phyloP scores from a whole-genome alignment of 2,329 filamentous ascomycete genomes.

The Fusarium kyushuense region DNA sequence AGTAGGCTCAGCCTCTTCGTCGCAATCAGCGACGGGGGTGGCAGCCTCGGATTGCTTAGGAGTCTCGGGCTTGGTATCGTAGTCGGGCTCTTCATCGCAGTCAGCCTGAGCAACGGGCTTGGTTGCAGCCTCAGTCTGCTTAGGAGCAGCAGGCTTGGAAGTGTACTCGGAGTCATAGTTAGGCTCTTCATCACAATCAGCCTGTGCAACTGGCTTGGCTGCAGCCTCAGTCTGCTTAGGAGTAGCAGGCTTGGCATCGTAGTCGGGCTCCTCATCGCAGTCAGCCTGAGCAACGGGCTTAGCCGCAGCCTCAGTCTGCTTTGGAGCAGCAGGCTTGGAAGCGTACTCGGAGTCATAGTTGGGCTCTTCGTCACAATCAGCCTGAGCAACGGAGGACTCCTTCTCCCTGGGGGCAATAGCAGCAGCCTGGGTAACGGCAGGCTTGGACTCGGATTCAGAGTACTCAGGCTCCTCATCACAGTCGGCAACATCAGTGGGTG shows the following conservation, averaged over 20 bases:
- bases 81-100: not conserved
- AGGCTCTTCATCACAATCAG: not conserved
- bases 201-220: too few species aligned
- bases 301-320: too few species aligned
- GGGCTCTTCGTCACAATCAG: not conserved
- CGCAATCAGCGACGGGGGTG: not conserved
- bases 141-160: not conserved
- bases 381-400: too few species aligned
- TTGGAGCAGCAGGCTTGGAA: not conserved
- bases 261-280: not conserved
- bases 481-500: not conserved
- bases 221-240: not conserved
- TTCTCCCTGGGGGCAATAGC: too few species aligned
- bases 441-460: not conserved
- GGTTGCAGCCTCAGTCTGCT: too few species aligned
- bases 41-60: not conserved
- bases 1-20: not conserved
- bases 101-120: not conserved
- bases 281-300: not conserved
- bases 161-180: not conserved
- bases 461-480: not conserved
- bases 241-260: not conserved
- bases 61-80: not conserved
- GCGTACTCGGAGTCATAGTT: not conserved
- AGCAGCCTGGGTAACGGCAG: too few species aligned